Evolutionary conservation across 495 filamentous ascomycete species (phyloP).

Genomic region (Staphylotrichum tortipilum): DNA sequence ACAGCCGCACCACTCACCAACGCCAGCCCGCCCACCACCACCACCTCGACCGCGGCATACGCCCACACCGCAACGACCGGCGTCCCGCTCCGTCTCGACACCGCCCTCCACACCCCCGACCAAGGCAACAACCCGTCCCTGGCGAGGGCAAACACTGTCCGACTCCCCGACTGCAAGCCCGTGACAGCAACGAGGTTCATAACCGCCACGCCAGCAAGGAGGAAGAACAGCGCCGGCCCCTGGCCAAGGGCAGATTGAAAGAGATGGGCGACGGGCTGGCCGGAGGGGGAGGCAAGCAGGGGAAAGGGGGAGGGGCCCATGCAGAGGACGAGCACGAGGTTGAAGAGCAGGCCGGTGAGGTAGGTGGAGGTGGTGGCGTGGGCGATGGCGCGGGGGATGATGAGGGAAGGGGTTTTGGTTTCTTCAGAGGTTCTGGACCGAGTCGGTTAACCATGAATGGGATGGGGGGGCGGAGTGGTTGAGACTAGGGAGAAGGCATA

Average conservation of each 20-base stretch:
- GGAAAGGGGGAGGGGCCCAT: slow-evolving; percentile 45
- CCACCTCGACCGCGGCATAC: slow-evolving; percentile 46
- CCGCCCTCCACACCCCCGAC: slow-evolving; percentile 47
- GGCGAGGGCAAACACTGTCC: slow-evolving; percentile 55
- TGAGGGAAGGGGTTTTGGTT: slow-evolving; percentile 48
- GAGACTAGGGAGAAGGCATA: background rate
- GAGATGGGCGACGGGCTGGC: slow-evolving; percentile 56
- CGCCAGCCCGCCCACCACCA: slow-evolving; percentile 57
- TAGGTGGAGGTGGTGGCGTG: slow-evolving; percentile 54
- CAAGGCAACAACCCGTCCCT: slow-evolving; percentile 51
- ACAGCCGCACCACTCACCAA: slow-evolving; percentile 55
- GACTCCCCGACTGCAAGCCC: slow-evolving; percentile 51
- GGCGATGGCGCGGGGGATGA: slow-evolving; percentile 54
- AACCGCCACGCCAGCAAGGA: slow-evolving; percentile 50
- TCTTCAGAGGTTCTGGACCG: slow-evolving; percentile 48
- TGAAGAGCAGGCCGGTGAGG: slow-evolving; percentile 52
- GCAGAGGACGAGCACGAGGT: slow-evolving; percentile 53
- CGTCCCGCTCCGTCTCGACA: slow-evolving; percentile 45
- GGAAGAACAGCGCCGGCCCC: slow-evolving; percentile 50
- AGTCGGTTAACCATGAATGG: background rate
- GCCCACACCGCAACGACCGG: slow-evolving; percentile 56
- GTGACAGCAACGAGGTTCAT: slow-evolving; percentile 53
- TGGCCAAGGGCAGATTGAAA: slow-evolving; percentile 55
- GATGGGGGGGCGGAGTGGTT: background rate
- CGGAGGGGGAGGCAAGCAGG: slow-evolving; percentile 38